These are phyloP conservation scores for Thelonectria discophora DNA, from an alignment of 2,329 filamentous ascomycete species.

Conservation along the genomic window DNA sequence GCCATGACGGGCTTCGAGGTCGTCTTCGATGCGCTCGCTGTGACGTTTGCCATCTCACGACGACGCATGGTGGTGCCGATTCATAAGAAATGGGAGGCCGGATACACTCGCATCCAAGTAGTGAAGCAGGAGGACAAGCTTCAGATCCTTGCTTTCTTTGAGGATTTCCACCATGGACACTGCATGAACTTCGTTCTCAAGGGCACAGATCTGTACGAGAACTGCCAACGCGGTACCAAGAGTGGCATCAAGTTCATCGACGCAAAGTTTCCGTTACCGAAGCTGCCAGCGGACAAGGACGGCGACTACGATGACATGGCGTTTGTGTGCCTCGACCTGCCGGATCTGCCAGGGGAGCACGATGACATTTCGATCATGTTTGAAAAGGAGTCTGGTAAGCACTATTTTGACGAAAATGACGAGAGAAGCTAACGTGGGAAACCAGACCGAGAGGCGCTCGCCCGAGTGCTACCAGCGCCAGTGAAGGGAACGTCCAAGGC, in stretches of 20 bases:
- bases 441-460: conserved; percentile 64
- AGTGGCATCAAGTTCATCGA: conserved; percentile 82
- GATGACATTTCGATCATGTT: conserved; percentile 90
- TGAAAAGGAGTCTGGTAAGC: conserved; percentile 79
- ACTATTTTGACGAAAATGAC: neutral
- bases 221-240: conserved; percentile 69
- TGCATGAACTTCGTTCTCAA: conserved; percentile 91
- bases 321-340: conserved; percentile 86
- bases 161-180: conserved; percentile 85
- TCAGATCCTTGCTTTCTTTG: conserved; percentile 87
- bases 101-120: conserved; percentile 80
- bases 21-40: conserved; percentile 75
- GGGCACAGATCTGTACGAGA: conserved; percentile 84
- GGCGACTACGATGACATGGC: conserved; percentile 67
- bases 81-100: conserved; percentile 93
- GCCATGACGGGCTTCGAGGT: conserved; percentile 84
- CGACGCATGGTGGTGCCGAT: conserved; percentile 91
- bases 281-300: conserved; percentile 61
- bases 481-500: conserved; percentile 58
- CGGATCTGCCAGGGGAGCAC: conserved; percentile 90
- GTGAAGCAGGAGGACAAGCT: conserved; percentile 75
- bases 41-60: conserved; percentile 81
- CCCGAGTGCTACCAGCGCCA: conserved; percentile 63
- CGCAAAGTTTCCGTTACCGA: conserved; percentile 88
- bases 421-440: conserved; percentile 23